Base-by-base conservation (phyloP, 2,329 filamentous ascomycete species). In the Aspergillus tanneri region DNA sequence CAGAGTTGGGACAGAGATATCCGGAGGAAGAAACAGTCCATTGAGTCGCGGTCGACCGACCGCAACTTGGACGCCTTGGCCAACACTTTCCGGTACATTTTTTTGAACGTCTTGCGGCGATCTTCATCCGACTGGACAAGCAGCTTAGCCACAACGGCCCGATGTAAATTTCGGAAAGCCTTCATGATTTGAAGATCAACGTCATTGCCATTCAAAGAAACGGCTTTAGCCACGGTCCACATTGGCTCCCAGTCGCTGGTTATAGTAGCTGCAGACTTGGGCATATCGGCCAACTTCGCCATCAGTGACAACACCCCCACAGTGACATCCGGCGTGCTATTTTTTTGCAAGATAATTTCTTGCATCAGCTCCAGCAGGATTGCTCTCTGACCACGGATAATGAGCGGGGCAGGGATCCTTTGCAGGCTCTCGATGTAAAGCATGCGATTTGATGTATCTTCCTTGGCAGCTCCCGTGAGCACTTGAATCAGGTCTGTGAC, bases 211-310 rank as follows among this genome's bases (percentile, higher is more conserved):
- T 62, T 53, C 7, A 72, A 43, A 30, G 57, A 53, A 37, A 72
- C 56, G n/a, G 62, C 59, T 47, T 64, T 63, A 19, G 68, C 67
- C 21, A 66, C 59, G 25, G 62, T 65, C 64, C 68, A 72, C 27
- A 68, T 57, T 4, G 62, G 63, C 19, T 68, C 65, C 58, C 62
- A 65, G 37, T 69, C 65, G 38, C 60, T 64, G 8, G 66, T 71
- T 19, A 72, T 38, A 14, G 55, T 52, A 5, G 68, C 68, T 27
- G 67, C 55, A 7, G 65, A 69, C 49, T 72, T 72, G 3, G 70
- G 62, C 61, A 69, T 65, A n/a, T 66, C 63, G 4, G 68, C 63
- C 37, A 72, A 45, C 25, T 66, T 71, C 0, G 69, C 67, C 66
- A 73, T 70, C 51, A 73, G 56, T 4, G 68, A 65, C 35, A 72